Conservation (phyloP, 2,329 filamentous ascomycete genomes). For the Trichoderma arundinaceum region DNA sequence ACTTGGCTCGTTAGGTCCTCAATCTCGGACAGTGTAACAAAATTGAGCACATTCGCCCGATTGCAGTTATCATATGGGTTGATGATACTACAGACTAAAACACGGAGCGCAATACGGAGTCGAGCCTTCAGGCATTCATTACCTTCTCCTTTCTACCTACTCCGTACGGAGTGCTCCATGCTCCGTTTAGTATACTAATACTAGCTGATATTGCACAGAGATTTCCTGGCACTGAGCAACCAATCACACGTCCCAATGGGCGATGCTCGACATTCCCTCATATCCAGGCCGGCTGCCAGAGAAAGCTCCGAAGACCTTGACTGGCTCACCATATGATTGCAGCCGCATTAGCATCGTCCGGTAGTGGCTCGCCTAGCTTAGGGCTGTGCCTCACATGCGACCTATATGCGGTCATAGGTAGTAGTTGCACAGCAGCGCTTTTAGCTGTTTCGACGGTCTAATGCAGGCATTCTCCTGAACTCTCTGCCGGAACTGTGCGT, state of each 20-base stretch:
- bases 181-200: neutral
- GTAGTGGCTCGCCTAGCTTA: neutral
- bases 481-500: neutral
- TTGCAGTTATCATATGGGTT: neutral
- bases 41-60: neutral
- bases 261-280: neutral
- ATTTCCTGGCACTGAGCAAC: neutral
- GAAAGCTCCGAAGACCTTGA: neutral
- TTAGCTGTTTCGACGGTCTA: slow-evolving; percentile 6
- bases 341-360: slow-evolving; percentile 2
- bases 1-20: neutral
- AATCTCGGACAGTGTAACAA: neutral
- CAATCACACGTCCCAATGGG: slow-evolving; percentile 2
- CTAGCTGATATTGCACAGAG: neutral
- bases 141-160: neutral
- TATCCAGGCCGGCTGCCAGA: neutral
- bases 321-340: slow-evolving; percentile 4
- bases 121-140: neutral
- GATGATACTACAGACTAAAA: too few species aligned
- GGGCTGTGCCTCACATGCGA: slow-evolving; percentile 1
- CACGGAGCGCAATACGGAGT: neutral
- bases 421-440: neutral
- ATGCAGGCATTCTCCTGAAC: slow-evolving; percentile 5
- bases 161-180: neutral
- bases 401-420: neutral